phyloP scores from a whole-genome alignment of 2,329 filamentous ascomycete genomes.

The Orbilia oligospora region DNA sequence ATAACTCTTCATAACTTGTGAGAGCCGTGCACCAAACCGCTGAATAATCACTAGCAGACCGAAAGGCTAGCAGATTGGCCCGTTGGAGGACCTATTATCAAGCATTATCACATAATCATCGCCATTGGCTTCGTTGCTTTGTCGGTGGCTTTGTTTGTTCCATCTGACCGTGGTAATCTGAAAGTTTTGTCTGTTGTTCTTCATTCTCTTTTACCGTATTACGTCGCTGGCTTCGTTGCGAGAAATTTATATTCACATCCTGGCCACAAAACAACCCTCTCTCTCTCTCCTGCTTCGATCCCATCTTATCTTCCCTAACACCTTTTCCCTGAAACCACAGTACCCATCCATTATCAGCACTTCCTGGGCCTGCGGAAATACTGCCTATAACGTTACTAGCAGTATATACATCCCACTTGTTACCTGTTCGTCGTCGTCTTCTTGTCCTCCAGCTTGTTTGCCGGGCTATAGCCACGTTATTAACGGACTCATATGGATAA shows the following conservation, averaged over 20 bases:
- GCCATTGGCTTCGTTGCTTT: neutral
- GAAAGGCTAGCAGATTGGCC: neutral
- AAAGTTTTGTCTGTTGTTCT: neutral
- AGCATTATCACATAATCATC: neutral
- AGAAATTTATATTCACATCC: constrained; percentile 15
- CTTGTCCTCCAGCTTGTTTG: neutral
- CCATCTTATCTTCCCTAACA: neutral
- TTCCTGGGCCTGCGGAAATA: neutral
- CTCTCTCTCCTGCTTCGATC: neutral
- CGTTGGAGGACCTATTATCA: neutral
- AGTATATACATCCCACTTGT: constrained; percentile 12
- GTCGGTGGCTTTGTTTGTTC: neutral
- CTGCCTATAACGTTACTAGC: neutral
- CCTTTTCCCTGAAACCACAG: neutral
- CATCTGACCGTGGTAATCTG: neutral
- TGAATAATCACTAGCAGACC: constrained; percentile 11
- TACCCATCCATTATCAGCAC: neutral
- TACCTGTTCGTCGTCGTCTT: constrained; percentile 29
- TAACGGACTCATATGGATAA: neutral
- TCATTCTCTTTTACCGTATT: neutral
- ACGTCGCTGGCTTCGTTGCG: constrained; percentile 4
- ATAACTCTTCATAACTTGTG: constrained; percentile 14
- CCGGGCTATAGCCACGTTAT: constrained; percentile 8
- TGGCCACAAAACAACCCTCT: neutral
- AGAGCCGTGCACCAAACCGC: neutral